Evolutionary conservation across 2,329 filamentous ascomycete genomes (phyloP).

Genomic region (Trichophaea hybrida): DNA sequence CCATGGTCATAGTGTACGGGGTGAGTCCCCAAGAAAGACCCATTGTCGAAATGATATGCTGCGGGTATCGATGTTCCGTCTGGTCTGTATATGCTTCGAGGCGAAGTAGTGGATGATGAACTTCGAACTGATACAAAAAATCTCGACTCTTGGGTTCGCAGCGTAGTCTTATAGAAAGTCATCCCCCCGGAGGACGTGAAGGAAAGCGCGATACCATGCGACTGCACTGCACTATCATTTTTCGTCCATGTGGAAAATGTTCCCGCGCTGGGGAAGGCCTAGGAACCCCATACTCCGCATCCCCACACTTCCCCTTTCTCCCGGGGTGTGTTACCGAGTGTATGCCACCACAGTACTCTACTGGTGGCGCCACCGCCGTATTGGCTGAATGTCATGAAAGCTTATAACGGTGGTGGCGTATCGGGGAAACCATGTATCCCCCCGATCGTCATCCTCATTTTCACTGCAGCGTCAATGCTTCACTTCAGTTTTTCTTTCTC

Average conservation of each 20-base stretch:
- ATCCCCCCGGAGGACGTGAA: background rate
- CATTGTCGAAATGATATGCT: background rate
- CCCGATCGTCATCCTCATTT: too few species aligned
- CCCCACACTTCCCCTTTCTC: background rate
- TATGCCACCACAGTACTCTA: background rate
- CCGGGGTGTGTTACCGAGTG: background rate
- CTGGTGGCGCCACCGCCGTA: background rate
- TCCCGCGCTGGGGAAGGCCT: background rate
- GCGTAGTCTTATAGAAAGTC: background rate
- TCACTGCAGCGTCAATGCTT: too few species aligned
- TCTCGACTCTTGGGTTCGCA: too few species aligned
- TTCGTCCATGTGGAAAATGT: background rate
- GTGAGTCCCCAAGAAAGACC: background rate
- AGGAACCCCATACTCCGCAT: background rate
- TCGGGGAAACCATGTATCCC: too few species aligned
- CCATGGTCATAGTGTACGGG: conserved; percentile 2
- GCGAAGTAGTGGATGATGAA: too few species aligned
- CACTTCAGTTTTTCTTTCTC: too few species aligned
- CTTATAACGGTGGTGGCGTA: background rate
- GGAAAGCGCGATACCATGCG: background rate
- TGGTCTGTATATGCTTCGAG: too few species aligned
- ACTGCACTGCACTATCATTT: background rate
- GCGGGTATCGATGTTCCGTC: too few species aligned
- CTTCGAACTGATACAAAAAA: too few species aligned
- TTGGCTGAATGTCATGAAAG: background rate